phyloP scores from a whole-genome alignment of 1,284 basidiomycete genomes.

The Inonotus hispidus region DNA sequence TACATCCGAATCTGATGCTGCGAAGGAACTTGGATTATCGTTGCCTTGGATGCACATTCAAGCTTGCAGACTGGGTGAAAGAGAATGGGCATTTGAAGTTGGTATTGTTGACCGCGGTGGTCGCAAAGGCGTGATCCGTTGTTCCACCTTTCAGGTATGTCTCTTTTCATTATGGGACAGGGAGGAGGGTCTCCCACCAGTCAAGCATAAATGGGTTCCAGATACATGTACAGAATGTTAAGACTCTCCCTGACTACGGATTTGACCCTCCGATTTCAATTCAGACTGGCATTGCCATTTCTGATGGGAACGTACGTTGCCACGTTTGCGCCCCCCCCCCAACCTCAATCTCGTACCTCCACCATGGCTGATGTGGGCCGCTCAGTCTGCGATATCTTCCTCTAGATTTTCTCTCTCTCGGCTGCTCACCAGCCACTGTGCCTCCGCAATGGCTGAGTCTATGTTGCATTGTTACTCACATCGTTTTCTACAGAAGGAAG shows the following conservation, averaged over 20 bases:
- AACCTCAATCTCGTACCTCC: too few relatives aligned
- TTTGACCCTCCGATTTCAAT: too few relatives aligned
- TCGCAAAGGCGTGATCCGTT: constrained; percentile 55
- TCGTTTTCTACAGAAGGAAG: constrained; percentile 43
- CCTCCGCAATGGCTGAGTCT: constrained; percentile 4
- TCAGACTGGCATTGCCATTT: too few relatives aligned
- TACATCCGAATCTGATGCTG: constrained; percentile 6
- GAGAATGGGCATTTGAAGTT: constrained; percentile 72
- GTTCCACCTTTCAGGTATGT: constrained; percentile 78
- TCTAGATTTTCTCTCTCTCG: not conserved
- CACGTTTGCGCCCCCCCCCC: too few relatives aligned
- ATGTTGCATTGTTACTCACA: constrained; percentile 5
- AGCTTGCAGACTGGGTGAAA: constrained; percentile 53
- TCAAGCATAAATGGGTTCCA: too few relatives aligned
- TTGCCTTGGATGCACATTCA: constrained; percentile 75
- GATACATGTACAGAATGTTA: too few relatives aligned
- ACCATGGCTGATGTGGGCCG: too few relatives aligned
- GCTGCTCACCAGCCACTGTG: not conserved
- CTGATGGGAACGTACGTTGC: too few relatives aligned
- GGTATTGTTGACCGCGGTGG: constrained; percentile 65
- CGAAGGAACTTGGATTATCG: constrained; percentile 52
- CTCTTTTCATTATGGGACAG: not conserved
- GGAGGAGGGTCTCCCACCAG: not conserved
- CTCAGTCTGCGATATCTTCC: not conserved
- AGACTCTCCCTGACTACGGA: too few relatives aligned